phyloP scores from a whole-genome alignment of 2,329 filamentous ascomycete genomes.

The Pleoardoris graminearum region DNA sequence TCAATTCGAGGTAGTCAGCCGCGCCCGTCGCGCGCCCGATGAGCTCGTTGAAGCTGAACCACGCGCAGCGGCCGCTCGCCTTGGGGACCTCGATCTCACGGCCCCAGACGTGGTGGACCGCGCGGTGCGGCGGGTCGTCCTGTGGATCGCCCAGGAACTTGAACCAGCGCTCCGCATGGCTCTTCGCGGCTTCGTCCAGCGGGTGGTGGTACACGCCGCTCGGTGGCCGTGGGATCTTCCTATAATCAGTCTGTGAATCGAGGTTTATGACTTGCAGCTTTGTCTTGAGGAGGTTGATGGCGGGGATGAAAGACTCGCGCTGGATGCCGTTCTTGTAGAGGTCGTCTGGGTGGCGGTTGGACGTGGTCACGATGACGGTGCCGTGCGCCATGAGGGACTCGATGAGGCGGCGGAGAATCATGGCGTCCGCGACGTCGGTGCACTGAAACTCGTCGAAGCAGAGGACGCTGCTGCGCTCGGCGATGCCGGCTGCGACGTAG shows the following conservation, averaged over 20 bases:
- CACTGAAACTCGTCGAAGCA: slow-evolving; percentile 99
- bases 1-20: slow-evolving; percentile 92
- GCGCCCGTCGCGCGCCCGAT: slow-evolving; percentile 88
- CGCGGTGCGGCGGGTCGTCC: slow-evolving; percentile 72
- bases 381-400: slow-evolving; percentile 94
- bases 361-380: slow-evolving; percentile 94
- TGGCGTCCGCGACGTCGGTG: slow-evolving; percentile 96
- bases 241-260: slow-evolving; percentile 93
- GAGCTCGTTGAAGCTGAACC: slow-evolving; percentile 90
- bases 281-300: slow-evolving; percentile 86
- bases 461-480: slow-evolving; percentile 78
- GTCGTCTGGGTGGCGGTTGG: slow-evolving; percentile 93
- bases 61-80: slow-evolving; percentile 84
- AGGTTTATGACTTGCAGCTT: slow-evolving; percentile 89
- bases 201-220: slow-evolving; percentile 94
- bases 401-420: slow-evolving; percentile 89
- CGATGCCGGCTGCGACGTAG: slow-evolving; percentile 93
- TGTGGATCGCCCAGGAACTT: slow-evolving; percentile 86
- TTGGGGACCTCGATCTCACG: slow-evolving; percentile 84
- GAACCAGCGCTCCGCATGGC: slow-evolving; percentile 94
- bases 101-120: slow-evolving; percentile 87
- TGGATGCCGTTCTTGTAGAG: slow-evolving; percentile 98
- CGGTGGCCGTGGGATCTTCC: slow-evolving; percentile 90
- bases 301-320: slow-evolving; percentile 90
- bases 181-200: slow-evolving; percentile 73